These are phyloP conservation scores for Musa troglodytarum DNA, from an alignment of 176 grass and related monocot genomes.

Conservation along the genomic window DNA sequence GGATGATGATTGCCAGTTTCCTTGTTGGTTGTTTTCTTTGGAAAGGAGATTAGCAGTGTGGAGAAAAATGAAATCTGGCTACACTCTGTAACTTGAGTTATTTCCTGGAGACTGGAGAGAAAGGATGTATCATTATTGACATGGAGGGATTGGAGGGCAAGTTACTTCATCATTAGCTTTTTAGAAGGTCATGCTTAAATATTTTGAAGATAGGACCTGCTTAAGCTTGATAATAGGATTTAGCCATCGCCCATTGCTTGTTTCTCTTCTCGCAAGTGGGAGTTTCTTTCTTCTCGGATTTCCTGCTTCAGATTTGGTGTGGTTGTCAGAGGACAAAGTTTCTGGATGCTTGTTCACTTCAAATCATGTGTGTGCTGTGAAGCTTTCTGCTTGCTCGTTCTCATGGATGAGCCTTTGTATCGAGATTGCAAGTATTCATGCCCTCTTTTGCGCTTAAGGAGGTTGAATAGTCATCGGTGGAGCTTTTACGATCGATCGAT, in stretches of 20 bases:
- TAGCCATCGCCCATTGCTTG: not conserved
- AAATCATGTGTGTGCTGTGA: too few species aligned
- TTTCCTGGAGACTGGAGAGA: not conserved
- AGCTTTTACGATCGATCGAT: too few species aligned
- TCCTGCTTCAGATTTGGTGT: not conserved
- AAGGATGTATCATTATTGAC: not conserved
- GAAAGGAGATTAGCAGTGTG: not conserved
- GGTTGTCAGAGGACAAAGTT: too few species aligned
- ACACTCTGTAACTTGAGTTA: not conserved
- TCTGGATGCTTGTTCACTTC: too few species aligned
- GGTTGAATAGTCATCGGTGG: too few species aligned
- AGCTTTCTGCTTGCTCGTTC: too few species aligned
- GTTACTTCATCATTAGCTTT: not conserved
- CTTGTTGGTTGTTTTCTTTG: not conserved
- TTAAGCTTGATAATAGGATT: not conserved
- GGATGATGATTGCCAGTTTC: not conserved
- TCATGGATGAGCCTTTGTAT: too few species aligned
- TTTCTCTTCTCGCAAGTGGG: not conserved
- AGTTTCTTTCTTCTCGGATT: not conserved
- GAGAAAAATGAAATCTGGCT: not conserved
- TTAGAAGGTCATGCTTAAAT: not conserved
- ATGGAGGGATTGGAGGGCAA: not conserved
- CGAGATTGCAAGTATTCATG: too few species aligned
- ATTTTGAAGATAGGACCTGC: not conserved
- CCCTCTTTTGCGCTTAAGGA: too few species aligned